Base-by-base conservation (phyloP, 768 basidiomycete genomes). In the Daedaleopsis nitida region DNA sequence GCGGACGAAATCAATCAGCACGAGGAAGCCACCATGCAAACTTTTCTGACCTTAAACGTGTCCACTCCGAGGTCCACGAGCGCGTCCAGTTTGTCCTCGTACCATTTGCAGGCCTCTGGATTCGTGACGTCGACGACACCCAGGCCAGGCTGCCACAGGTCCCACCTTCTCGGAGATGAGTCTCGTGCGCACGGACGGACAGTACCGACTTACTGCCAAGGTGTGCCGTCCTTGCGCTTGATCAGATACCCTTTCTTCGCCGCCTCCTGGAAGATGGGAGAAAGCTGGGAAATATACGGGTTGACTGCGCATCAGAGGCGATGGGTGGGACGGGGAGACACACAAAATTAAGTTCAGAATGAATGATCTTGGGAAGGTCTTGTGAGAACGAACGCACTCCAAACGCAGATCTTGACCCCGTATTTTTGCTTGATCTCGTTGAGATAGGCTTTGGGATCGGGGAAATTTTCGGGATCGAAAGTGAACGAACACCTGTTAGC, bases 401-500 rank as follows among this genome's bases (percentile, higher is more conserved):
- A 91, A 3, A 88, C 76, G 64, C 88, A 90, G 56, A 90, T 82
- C 67, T 89, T 88, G 56, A 91, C 86, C 35, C 83, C 82, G 70
- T 84, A 86, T 63, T 80, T 83, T 37, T 75, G 66, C 69, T 87
- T 86, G 66, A 87, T 85, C 67, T 85, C 80, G 52, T 82, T 70
- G 8, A 86, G 73, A 65, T 91, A 88, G 23, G 80, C 82, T 59
- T 83, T 79, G 14, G 89, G 88, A 67, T 92, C 82, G 5, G 88
- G 88, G 78, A 92, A 92, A 66, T 84, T 83, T 34, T 88, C 86
- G 2, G 87, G 85, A 67, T 91, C 89, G 68, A 89, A 91, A 1
- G 86, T 87, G 75, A 91, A 92, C 13, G 85, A 86, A 64, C 86
- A 87, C 84, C 85, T 86, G 27, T 32, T 32, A 45, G 61, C 52